Base-by-base conservation (phyloP, 1,284 basidiomycete genomes). In the Cutaneotrichosporon spelunceum region DNA sequence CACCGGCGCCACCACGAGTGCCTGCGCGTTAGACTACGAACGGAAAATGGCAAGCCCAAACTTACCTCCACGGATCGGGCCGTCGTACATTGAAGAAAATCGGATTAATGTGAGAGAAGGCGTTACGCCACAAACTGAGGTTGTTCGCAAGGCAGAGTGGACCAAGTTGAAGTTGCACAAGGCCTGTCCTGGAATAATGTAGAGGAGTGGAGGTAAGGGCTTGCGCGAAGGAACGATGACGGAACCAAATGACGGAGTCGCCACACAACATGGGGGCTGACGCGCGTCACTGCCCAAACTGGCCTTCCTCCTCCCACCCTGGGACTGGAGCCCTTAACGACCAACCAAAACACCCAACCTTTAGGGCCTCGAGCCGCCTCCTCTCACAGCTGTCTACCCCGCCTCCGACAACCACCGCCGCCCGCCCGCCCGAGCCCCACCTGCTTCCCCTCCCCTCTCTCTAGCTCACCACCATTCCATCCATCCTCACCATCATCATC, bases 1-100 rank as follows among this genome's bases (percentile, higher is more conserved):
- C 90, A 45, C 87, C 91, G 70, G 90, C 88, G 2, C 91, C 91
- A 45, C 91, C 91, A 66, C 91, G 85, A 24, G 88, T 93, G 13
- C 91, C 91, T 68, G 52, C 11, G 16, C 23, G 23, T 42, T 33
- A 27, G 48, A 13, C 21, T 5, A 23, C n/a, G 27, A 29, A 39
- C 10, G 10, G 13, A n/a, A 26, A 10, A 33, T 14, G 23, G 3
- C 23, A 13, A 26, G 1, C 10, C n/a, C 19, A 45, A 27, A 63
- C 74, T 66, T 30, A 75, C 76, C 76, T 70, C 66, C 72, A 68
- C 76, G 64, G 11, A 70, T 61, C 16, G 76, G 76, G 21, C 76
- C 76, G 69, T 76, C 75, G 70, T 78, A 71, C 76, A 78, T 78
- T 36, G 23, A 8, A 10, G n/a, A 24, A n/a, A 21, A 23, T 21